Conservation (phyloP, 805 yeast species). For the Torulaspora microellipsoides region DNA sequence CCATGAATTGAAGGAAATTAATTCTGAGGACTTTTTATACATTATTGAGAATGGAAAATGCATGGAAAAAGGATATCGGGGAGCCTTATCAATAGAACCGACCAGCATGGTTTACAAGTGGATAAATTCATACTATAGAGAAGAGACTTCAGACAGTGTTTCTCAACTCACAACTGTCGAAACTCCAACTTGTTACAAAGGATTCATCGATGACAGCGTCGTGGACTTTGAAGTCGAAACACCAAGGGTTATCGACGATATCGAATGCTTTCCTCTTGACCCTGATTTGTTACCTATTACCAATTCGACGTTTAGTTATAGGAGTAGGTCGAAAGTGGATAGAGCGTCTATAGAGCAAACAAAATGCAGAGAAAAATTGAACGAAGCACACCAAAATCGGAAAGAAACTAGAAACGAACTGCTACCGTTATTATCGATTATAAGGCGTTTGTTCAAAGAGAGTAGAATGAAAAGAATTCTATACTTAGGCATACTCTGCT, state of each 20-base stretch:
- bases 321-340: neutral
- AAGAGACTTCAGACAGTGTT: constrained; percentile 2
- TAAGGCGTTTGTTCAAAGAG: constrained; percentile 29
- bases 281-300: neutral
- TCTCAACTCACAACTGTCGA: constrained; percentile 13
- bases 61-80: constrained; percentile 41
- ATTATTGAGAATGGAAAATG: constrained; percentile 58
- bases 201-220: constrained; percentile 9
- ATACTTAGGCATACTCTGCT: constrained; percentile 47
- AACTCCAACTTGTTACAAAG: neutral
- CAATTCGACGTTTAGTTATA: too few relatives aligned
- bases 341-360: constrained; percentile 4
- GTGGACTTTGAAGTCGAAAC: constrained; percentile 10
- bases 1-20: constrained; percentile 64
- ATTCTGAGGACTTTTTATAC: constrained; percentile 51
- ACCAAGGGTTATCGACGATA: constrained; percentile 3
- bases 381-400: constrained; percentile 3
- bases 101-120: constrained; percentile 13
- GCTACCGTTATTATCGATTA: constrained; percentile 29
- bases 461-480: constrained; percentile 31
- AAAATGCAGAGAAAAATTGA: constrained; percentile 4
- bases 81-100: constrained; percentile 26
- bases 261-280: constrained; percentile 2
- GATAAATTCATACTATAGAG: constrained; percentile 6
- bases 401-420: constrained; percentile 19